Evolutionary conservation across 1,139 yeast species (phyloP).

Genomic region (Yamadazyma oceani): DNA sequence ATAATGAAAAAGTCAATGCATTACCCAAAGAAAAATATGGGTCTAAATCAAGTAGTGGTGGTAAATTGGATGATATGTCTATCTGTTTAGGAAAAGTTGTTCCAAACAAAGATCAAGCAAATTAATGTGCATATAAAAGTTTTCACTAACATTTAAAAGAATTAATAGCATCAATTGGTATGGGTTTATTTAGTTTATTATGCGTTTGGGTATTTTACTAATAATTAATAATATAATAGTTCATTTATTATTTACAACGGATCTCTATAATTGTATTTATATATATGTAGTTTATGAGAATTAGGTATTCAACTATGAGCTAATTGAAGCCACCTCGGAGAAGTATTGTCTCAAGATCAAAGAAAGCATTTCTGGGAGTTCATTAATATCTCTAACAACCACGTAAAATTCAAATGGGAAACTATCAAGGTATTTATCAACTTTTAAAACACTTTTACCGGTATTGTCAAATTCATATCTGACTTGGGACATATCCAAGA

Average conservation of each 20-base stretch:
- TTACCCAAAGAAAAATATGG: conserved; percentile 36
- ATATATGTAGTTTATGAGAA: too few species aligned
- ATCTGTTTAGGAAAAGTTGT: conserved; percentile 50
- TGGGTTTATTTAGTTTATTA: too few species aligned
- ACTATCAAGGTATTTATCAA: conserved; percentile 82
- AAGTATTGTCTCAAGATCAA: conserved; percentile 90
- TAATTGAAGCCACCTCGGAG: conserved; percentile 51
- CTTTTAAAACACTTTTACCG: conserved; percentile 76
- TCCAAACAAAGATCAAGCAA: conserved; percentile 15
- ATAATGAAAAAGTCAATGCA: conserved; percentile 51
- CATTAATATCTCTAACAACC: conserved; percentile 84
- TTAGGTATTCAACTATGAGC: too few species aligned
- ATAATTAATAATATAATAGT: neutral
- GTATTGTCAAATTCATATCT: conserved; percentile 64
- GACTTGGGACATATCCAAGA: conserved; percentile 94
- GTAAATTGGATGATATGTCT: conserved; percentile 58
- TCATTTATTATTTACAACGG: neutral
- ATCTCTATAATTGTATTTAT: neutral
- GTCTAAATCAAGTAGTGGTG: conserved; percentile 45
- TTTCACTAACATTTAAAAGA: neutral
- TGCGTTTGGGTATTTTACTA: conserved; percentile 1
- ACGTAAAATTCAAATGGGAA: conserved; percentile 98
- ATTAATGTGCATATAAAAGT: neutral
- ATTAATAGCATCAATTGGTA: too few species aligned
- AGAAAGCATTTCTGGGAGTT: conserved; percentile 89